Base-by-base conservation (phyloP, 768 basidiomycete genomes). In the Lactarius vividus region DNA sequence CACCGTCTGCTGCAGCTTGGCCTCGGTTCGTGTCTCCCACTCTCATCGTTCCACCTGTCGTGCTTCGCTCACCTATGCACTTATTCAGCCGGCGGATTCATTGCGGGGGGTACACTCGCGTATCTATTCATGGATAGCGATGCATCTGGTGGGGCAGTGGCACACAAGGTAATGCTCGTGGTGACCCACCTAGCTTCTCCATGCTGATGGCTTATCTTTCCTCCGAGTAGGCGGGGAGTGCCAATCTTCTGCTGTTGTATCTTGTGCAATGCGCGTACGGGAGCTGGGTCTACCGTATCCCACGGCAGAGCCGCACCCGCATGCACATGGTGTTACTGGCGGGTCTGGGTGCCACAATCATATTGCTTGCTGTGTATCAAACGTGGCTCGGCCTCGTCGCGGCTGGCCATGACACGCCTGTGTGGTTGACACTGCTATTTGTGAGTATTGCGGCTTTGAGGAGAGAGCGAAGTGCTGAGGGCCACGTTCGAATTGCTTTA, bases 1-100 rank as follows among this genome's bases (percentile, higher is more conserved):
- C 85, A 66, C 85, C 87, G 66, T 70, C 84, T 56, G 62, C 80
- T 60, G 53, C 66, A 65, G 44, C 40, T 67, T 29, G 42, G 29
- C 35, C 26, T 65, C 54, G 55, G 63, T 64, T 20, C 31, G 59
- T 64, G 16, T 29, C 11, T 5, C 35, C 6, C 31, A 15, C 40
- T 57, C 39, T 5, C 7, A 7, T 20, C 40, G 16, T 3, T 23
- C 10, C 31, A 31, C n/a, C 11, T 4, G 35, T 35, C 35, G 35
- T 35, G 11, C 11, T 1, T 35, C n/a, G 8, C 54, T 52, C 28
- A 28, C n/a, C 15, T 16, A n/a, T 13, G 2, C 3, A 4, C 10
- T 8, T 8, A 18, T 31, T 16, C 44, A 67, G 66, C 66, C 28
- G 59, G 66, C 13, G 33, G 26, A 0, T 35, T 15, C 33, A 61